These are phyloP conservation scores for Apiosordaria backusii DNA, from an alignment of 495 filamentous ascomycete genomes.

Conservation along the genomic window DNA sequence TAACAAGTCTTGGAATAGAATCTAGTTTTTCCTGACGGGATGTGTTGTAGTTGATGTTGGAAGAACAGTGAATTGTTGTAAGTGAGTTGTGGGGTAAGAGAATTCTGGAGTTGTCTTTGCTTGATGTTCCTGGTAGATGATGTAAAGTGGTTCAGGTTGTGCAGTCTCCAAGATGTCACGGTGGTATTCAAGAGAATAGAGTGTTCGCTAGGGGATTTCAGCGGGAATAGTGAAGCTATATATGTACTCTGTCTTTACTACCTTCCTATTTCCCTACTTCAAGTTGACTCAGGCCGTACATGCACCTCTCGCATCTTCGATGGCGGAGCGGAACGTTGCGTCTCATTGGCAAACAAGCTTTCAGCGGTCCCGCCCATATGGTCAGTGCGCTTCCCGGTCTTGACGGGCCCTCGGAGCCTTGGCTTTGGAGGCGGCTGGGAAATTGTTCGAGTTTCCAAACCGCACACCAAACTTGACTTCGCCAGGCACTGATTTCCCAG, in stretches of 20 bases:
- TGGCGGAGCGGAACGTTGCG: conserved; percentile 1
- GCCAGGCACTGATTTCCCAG: background rate
- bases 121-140: background rate
- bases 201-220: background rate
- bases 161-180: background rate
- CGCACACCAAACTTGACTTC: background rate
- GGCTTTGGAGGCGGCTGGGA: background rate
- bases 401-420: background rate
- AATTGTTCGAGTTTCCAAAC: background rate
- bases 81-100: background rate
- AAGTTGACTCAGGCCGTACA: conserved; percentile 27
- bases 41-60: background rate
- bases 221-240: background rate
- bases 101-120: background rate
- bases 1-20: background rate
- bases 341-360: conserved; percentile 4
- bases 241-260: background rate
- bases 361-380: background rate
- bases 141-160: too few relatives aligned
- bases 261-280: conserved; percentile 1
- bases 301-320: conserved; percentile 3
- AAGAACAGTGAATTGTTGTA: background rate
- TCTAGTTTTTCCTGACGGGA: too few relatives aligned
- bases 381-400: background rate
- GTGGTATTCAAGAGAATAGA: background rate